Conservation (phyloP, 148 eudicot genomes). For the Rhododendron griersonianum region DNA sequence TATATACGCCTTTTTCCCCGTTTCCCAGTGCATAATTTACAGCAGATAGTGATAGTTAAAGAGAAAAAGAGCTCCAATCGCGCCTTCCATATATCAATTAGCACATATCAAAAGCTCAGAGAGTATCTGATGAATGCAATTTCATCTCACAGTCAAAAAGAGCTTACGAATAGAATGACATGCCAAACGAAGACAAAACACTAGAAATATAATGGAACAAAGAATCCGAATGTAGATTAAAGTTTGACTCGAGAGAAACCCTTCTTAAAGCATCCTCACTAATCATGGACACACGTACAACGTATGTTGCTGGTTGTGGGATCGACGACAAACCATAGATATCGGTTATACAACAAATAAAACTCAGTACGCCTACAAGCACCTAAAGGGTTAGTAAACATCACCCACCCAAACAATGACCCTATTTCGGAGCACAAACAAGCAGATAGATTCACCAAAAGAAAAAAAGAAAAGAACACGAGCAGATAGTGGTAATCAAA, state of each 20-base stretch:
- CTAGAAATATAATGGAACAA: background rate
- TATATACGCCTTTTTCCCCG: background rate
- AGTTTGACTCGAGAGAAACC: background rate
- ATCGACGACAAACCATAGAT: background rate
- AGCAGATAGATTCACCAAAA: background rate
- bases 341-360: background rate
- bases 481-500: background rate
- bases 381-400: background rate
- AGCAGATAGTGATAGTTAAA: background rate
- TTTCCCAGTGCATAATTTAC: background rate
- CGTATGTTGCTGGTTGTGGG: background rate
- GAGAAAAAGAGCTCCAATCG: background rate
- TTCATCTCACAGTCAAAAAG: background rate
- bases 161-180: background rate
- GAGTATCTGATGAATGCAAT: background rate
- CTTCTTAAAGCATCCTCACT: background rate
- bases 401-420: background rate
- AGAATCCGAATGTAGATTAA: background rate
- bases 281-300: background rate
- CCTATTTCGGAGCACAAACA: background rate
- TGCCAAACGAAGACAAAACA: background rate
- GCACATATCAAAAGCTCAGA: background rate
- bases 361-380: background rate
- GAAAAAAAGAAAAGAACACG: background rate
- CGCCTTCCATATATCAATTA: background rate